Base-by-base conservation (phyloP, 495 filamentous ascomycete genomes). In the Daldinia grandis region DNA sequence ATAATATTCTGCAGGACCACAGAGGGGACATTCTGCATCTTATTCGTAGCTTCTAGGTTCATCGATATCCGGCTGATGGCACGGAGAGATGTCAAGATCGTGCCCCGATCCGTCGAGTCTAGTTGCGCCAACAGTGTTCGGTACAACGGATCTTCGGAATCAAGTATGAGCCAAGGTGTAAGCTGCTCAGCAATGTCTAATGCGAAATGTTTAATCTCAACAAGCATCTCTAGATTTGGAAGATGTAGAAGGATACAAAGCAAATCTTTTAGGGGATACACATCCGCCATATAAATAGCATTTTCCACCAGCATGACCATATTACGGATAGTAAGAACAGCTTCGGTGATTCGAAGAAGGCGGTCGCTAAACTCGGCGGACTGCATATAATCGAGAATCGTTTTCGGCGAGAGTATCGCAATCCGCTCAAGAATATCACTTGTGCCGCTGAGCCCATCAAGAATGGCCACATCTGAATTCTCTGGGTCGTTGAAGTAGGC, bases 101-200 rank as follows among this genome's bases (percentile, higher is more conserved):
- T 88, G 27, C 94, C 96, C 40, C 96, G 90, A 72, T 99, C 95
- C 8, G 86, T 72, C 6, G 89, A 91, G 19, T 90, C 79, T 1
- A 97, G 78, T 69, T 92, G 92, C 14, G 80, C 76, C 1, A 94
- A 81, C 12, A 98, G 78, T 10, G 90, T 90, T n/a, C 85, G 83
- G 78, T 95, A 97, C 1, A 98, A 82, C 0, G 92, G 89, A 72
- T 96, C 91, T 44, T 88, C 81, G 0, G 89, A 80, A 49, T 90
- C 87, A 14, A 97, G 86, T 2, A 80, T 77, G 78, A 95, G 87
- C 79, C 88, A 95, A 44, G 89, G 92, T 6, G 93, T 93, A 21
- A 98, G 84, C 71, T 95, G 92, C 78, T 98, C 95, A 5, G 94
- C 93, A 64, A 95, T 96, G 70, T 99, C 96, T 2, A 98, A 86